Base-by-base conservation (phyloP, 164 flowering plant genomes). In the Vitis labrusca region DNA sequence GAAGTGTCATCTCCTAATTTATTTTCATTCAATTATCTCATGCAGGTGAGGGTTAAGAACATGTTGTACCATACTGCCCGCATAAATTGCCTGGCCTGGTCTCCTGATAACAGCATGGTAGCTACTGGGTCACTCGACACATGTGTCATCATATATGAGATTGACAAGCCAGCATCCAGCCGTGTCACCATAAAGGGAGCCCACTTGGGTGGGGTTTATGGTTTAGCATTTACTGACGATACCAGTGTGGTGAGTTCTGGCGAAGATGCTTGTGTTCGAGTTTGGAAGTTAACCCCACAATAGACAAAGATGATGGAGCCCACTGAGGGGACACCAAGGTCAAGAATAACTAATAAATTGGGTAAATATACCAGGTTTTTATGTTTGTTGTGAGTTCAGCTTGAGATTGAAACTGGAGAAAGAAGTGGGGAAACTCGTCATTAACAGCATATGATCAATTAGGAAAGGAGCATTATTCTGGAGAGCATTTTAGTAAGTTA, bases 111-210 rank as follows among this genome's bases (percentile, higher is more conserved):
- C 87, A 81, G 65, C 70, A 83, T 82, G 92, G 86, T 96, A 64
- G 98, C 98, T 19, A 93, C 99, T 53, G 98, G 99, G 56, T 93
- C 98, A 10, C 94, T 96, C 3, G 95, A 93, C 76, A 91, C 93
- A 11, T 86, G 91, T 64, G 91, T 93, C 65, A 87, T 96, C 55
- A 75, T 93, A 55, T 91, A 96, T 73, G 95, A 91, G 63, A 56
- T 91, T 59, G 82, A 77, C 67, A 91, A 87, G 85, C 95, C 97
- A n/a, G 90, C 91, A 61, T 88, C 97, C n/a, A 81, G 79, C 75
- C 85, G 99, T 16, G 72, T 83, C 73, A 91, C 98, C 61, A 80
- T 96, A 60, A 93, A 91, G 80, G 91, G 90, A 47, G 98, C 99
- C 77, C 98, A 93, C 74, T 70, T 95, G 71, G 99, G 99, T 68